These are phyloP conservation scores for Lichenothelia convexa DNA, from an alignment of 495 filamentous ascomycete species.

Conservation along the genomic window DNA sequence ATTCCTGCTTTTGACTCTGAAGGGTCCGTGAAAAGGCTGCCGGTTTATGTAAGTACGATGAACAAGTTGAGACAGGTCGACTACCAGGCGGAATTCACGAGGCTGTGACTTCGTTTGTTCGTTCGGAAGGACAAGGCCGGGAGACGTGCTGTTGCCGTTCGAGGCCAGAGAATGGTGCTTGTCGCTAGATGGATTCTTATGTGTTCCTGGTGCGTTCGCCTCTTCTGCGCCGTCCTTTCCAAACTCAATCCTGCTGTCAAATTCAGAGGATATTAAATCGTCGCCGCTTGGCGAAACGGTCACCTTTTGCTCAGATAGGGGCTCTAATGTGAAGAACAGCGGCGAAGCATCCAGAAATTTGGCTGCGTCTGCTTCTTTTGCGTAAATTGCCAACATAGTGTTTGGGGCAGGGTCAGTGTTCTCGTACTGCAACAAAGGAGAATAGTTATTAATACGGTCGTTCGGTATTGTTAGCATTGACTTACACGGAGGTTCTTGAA, in stretches of 20 bases:
- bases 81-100: not conserved
- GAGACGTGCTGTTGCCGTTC: not conserved
- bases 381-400: slow-evolving; percentile 24
- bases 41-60: not conserved
- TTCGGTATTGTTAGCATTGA: not conserved
- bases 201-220: not conserved
- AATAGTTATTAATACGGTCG: not conserved
- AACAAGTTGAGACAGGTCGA: not conserved
- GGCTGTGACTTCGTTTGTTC: not conserved
- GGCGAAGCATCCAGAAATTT: not conserved
- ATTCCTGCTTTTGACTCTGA: not conserved
- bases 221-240: not conserved
- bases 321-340: not conserved
- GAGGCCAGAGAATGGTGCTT: too few relatives aligned
- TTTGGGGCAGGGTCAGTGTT: slow-evolving; percentile 17
- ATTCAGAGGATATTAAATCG: too few relatives aligned
- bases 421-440: slow-evolving; percentile 19
- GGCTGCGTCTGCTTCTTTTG: slow-evolving; percentile 16
- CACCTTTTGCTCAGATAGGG: not conserved
- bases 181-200: not conserved
- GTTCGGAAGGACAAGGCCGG: too few relatives aligned
- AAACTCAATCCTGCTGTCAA: not conserved
- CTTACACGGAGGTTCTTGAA: slow-evolving; percentile 55
- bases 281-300: not conserved
- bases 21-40: not conserved